Conservation (phyloP, 192 early-diverging fungal species). For the Coemansia sp. region DNA sequence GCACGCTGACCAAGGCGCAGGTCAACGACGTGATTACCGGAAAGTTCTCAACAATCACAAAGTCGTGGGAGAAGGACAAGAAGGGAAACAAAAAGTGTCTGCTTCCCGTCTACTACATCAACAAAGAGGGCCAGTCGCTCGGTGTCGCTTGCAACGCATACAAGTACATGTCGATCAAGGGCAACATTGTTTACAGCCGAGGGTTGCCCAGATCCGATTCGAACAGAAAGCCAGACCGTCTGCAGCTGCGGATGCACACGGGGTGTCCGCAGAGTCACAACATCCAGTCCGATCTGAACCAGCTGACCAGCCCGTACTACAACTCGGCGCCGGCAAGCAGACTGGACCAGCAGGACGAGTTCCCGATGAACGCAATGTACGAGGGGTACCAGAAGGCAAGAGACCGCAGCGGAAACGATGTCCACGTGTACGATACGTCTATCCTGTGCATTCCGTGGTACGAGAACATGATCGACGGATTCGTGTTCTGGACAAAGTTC, state of each 20-base stretch:
- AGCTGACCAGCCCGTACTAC: neutral
- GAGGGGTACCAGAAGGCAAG: neutral
- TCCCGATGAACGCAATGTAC: constrained; percentile 8
- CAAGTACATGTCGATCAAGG: neutral
- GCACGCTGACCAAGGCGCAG: neutral
- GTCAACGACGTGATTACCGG: neutral
- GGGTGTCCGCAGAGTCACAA: neutral
- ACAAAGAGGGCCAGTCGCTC: neutral
- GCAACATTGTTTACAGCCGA: constrained; percentile 2
- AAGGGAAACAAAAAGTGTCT: constrained; percentile 4
- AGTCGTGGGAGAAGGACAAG: constrained; percentile 8
- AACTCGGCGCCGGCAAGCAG: neutral
- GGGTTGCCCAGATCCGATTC: neutral
- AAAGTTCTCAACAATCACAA: neutral
- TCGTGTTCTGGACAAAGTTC: constrained; percentile 1
- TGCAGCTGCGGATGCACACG: neutral
- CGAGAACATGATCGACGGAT: constrained; percentile 2
- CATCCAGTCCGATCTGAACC: neutral
- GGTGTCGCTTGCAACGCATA: constrained; percentile 3
- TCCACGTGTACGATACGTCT: constrained; percentile 2
- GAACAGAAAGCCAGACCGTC: neutral
- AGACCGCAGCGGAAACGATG: neutral
- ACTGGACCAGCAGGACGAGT: constrained; percentile 1
- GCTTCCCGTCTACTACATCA: neutral
- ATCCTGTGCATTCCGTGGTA: constrained; percentile 3